Percentiles rank a stretch among this genome's conserved stretches.
phyloP scores from a whole-genome alignment of 2,329 filamentous ascomycete species.

The Paraphoma sp. region DNA sequence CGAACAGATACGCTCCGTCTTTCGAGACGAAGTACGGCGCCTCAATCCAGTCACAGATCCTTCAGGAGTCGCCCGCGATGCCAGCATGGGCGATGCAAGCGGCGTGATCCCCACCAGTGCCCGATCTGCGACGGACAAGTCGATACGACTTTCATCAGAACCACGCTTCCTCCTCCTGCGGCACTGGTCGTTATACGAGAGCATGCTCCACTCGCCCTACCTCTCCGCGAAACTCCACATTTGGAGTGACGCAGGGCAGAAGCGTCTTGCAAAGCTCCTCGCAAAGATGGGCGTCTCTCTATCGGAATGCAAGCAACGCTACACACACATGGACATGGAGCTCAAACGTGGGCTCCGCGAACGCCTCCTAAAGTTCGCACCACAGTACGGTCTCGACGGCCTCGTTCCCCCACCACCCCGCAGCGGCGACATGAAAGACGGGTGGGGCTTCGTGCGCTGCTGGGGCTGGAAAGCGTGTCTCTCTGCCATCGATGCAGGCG shows the following conservation, averaged over 20 bases:
- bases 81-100: conserved; percentile 68
- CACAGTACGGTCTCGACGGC: conserved; percentile 91
- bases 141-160: conserved; percentile 91
- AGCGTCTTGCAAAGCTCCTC: conserved; percentile 88
- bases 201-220: conserved; percentile 97
- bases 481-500: conserved; percentile 91
- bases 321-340: conserved; percentile 98
- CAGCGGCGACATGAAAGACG: conserved; percentile 78
- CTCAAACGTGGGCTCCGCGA: conserved; percentile 86
- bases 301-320: conserved; percentile 91
- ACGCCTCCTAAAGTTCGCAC: conserved; percentile 88
- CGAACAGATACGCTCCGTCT: conserved; percentile 80
- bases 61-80: conserved; percentile 64
- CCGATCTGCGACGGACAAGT: conserved; percentile 85
- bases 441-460: conserved; percentile 95
- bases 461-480: conserved; percentile 98
- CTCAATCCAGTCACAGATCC: conserved; percentile 78
- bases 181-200: conserved; percentile 98
- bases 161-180: conserved; percentile 90
- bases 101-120: conserved; percentile 91
- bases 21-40: conserved; percentile 92
- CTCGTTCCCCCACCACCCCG: conserved; percentile 76
- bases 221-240: conserved; percentile 90
- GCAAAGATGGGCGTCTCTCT: conserved; percentile 98
- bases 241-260: conserved; percentile 89